Evolutionary conservation across 2,329 filamentous ascomycete genomes (phyloP), one percentile per base, ranked within the genome.

Genomic region (Alternaria panax): DNA sequence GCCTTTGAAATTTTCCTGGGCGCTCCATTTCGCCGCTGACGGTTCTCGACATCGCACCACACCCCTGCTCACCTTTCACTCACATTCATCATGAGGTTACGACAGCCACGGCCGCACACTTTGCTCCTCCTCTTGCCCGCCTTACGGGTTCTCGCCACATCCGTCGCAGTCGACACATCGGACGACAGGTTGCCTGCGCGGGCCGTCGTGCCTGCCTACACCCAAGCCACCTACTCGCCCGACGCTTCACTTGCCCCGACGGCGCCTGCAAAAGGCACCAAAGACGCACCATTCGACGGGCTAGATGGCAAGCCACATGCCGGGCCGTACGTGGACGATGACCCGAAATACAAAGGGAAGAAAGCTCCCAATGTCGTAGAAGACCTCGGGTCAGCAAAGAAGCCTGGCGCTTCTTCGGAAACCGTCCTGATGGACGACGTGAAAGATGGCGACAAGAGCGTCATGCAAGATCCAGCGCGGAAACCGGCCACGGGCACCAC

Each of bases 281-380:
- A 93, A 76, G 90, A 95, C 81, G 92, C 91, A 56, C 94, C 94
- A 0, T 90, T 97, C 20, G 95, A 98, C 76, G 93, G 93, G 45
- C 90, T 91, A 70, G 95, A 98, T 80, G 95, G 95, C 47, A 95
- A 93, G 80, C 95, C 95, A 46, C 94, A 97, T 75, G 87, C 90
- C 20, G 95, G 95, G 2, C 95, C 95, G 2, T 89, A 86, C 73
- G 88, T 93, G 57, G 87, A 89, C 62, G 85, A 77, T 43, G 75
- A 76, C 9, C 67, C 68, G 41, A 66, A 70, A 16, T 54, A 66
- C 38, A 66, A 72, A 20, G 70, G 75, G 55, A 78, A 76, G 56
- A 78, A 78, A 57, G 63, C 66, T 28, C 69, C 73, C 2, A 70
- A 69, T 8, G 73, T 69, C 2, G 70, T 79, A 7, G 76, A 79